phyloP scores from a whole-genome alignment of 768 basidiomycete genomes.

The Cyclocybe cylindracea region DNA sequence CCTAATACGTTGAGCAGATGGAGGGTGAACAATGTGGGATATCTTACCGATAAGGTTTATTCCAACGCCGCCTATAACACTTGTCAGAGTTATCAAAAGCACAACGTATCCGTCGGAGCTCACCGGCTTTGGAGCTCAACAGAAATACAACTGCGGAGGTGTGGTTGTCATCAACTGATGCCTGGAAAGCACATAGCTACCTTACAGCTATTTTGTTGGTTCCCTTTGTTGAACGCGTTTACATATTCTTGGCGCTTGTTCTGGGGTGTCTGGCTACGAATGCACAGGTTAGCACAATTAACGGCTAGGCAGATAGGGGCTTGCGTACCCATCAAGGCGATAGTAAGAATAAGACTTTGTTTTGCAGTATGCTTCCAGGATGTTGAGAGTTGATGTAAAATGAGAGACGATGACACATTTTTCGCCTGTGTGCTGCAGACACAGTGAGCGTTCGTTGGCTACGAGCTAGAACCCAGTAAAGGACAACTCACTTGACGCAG shows the following conservation, averaged over 20 bases:
- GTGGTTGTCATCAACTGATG: background rate
- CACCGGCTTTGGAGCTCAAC: conserved; percentile 86
- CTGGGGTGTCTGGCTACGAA: conserved; percentile 66
- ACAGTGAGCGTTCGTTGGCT: background rate
- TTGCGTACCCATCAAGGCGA: conserved; percentile 80
- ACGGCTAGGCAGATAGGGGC: background rate
- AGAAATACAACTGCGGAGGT: conserved; percentile 74
- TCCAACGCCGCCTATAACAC: conserved; percentile 75
- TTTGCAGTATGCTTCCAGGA: conserved; percentile 86
- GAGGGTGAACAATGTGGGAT: background rate
- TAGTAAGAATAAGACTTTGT: conserved; percentile 74
- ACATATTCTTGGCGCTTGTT: conserved; percentile 85
- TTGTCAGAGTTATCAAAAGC: background rate
- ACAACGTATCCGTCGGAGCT: conserved; percentile 4
- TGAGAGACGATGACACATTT: conserved; percentile 98
- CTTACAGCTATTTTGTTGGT: conserved; percentile 72
- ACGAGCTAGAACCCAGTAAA: background rate
- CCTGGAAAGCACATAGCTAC: conserved; percentile 5
- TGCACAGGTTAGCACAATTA: background rate
- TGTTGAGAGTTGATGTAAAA: conserved; percentile 91
- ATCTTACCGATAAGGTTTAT: conserved; percentile 81
- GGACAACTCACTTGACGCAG: conserved; percentile 52
- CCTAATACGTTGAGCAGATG: conserved; percentile 23
- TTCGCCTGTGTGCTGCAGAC: conserved; percentile 73
- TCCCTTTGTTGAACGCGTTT: conserved; percentile 82